phyloP scores from a whole-genome alignment of 768 basidiomycete genomes.

The Crucibulum laeve region DNA sequence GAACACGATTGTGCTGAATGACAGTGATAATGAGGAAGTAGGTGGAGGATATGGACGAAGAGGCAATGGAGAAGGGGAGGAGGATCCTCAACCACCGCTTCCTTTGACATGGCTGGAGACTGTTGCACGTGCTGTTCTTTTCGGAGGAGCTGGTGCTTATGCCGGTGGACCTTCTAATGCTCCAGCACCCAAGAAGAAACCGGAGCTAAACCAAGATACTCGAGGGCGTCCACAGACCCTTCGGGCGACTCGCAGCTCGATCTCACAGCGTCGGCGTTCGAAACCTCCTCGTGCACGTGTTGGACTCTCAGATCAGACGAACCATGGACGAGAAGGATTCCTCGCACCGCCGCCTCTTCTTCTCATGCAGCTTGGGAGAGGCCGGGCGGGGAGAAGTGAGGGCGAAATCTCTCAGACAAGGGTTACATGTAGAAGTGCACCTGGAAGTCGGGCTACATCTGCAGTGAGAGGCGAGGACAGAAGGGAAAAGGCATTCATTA shows the following conservation, averaged over 20 bases:
- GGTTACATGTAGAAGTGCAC: slow-evolving; percentile 69
- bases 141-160: slow-evolving; percentile 42
- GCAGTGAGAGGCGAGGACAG: slow-evolving; percentile 21
- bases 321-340: slow-evolving; percentile 10
- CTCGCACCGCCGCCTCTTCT: slow-evolving; percentile 33
- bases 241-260: slow-evolving; percentile 32
- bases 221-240: slow-evolving; percentile 16
- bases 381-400: slow-evolving; percentile 27
- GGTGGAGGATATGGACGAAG: slow-evolving; percentile 8
- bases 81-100: slow-evolving; percentile 43
- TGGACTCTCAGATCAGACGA: slow-evolving; percentile 33
- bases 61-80: slow-evolving; percentile 25
- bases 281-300: slow-evolving; percentile 12
- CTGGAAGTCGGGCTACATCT: slow-evolving; percentile 58
- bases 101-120: slow-evolving; percentile 69
- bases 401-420: slow-evolving; percentile 45
- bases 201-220: not conserved
- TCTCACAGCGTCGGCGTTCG: slow-evolving; percentile 26
- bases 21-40: slow-evolving; percentile 17
- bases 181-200: not conserved
- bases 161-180: slow-evolving; percentile 34
- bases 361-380: slow-evolving; percentile 29
- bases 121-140: slow-evolving; percentile 63
- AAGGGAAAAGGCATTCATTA: slow-evolving; percentile 9
- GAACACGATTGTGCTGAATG: slow-evolving; percentile 25